These are phyloP conservation scores for Hypoxylon sp. DNA, from an alignment of 2,329 filamentous ascomycete genomes.

Conservation along the genomic window DNA sequence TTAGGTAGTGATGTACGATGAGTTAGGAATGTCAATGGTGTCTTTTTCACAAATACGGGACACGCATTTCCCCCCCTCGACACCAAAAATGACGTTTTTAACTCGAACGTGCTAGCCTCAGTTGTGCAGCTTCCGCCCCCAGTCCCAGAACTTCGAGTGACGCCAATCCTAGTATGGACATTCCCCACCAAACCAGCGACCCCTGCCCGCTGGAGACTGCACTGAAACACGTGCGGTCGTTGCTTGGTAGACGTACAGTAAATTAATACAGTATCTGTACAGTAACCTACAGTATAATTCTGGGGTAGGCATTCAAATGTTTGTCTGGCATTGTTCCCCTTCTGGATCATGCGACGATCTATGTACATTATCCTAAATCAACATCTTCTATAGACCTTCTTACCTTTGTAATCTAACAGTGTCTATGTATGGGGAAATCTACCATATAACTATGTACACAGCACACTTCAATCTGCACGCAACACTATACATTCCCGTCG, in stretches of 20 bases:
- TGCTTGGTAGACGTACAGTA: not conserved
- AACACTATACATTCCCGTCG: too few species aligned
- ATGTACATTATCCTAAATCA: not conserved
- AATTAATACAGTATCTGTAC: constrained; percentile 4
- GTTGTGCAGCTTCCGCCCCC: constrained; percentile 26
- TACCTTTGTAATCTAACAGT: too few species aligned
- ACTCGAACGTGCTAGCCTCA: constrained; percentile 23
- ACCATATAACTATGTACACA: too few species aligned
- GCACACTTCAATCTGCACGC: too few species aligned
- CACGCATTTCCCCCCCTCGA: constrained; percentile 30
- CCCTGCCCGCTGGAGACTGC: constrained; percentile 21
- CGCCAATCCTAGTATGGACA: constrained; percentile 28
- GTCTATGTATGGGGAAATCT: too few species aligned
- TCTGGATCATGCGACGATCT: not conserved
- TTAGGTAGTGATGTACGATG: constrained; percentile 12
- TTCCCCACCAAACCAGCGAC: constrained; percentile 30
- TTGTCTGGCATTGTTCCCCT: too few species aligned
- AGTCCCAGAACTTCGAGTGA: constrained; percentile 9
- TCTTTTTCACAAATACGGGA: constrained; percentile 34
- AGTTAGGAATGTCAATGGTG: constrained; percentile 32
- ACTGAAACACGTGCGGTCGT: constrained; percentile 19
- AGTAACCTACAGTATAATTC: not conserved
- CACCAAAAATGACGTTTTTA: constrained; percentile 41
- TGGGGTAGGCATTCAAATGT: too few species aligned
- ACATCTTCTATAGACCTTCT: too few species aligned